Evolutionary conservation across 2,329 filamentous ascomycete species (phyloP).

Genomic region (Aureobasidium uvarum): DNA sequence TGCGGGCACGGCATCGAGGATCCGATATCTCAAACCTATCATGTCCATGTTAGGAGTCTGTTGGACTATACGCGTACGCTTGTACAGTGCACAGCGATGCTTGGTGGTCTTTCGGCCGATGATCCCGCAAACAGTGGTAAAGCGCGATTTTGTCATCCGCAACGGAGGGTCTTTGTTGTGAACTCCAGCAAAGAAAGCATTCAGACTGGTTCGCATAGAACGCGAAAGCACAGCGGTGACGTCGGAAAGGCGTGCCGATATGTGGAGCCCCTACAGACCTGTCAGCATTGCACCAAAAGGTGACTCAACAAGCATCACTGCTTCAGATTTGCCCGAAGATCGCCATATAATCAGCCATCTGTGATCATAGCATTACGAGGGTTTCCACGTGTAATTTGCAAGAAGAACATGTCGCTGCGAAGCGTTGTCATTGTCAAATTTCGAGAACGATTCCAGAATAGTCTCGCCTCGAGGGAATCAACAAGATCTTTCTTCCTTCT

Average conservation of each 20-base stretch:
- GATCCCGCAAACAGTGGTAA: background rate
- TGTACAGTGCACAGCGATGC: slow-evolving; percentile 4
- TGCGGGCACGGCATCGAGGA: slow-evolving; percentile 6
- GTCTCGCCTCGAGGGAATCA: background rate
- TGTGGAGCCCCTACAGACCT: background rate
- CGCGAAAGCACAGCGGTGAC: slow-evolving; percentile 17
- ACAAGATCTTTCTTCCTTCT: background rate
- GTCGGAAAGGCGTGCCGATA: slow-evolving; percentile 16
- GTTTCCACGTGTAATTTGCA: background rate
- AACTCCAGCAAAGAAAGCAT: background rate
- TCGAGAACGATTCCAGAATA: slow-evolving; percentile 3
- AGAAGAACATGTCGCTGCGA: background rate
- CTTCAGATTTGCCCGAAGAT: slow-evolving; percentile 16
- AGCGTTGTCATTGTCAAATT: background rate
- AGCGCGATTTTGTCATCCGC: slow-evolving; percentile 4
- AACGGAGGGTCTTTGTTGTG: background rate
- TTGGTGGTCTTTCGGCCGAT: background rate
- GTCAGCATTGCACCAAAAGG: background rate
- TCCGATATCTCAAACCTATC: background rate
- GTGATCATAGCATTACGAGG: slow-evolving; percentile 11
- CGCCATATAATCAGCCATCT: slow-evolving; percentile 2
- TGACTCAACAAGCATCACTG: background rate
- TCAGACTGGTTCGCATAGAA: slow-evolving; percentile 16
- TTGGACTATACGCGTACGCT: background rate
- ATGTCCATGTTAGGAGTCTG: background rate